Base-by-base conservation (phyloP, 1,139 yeast species). In the Scheffersomyces parashehatae region DNA sequence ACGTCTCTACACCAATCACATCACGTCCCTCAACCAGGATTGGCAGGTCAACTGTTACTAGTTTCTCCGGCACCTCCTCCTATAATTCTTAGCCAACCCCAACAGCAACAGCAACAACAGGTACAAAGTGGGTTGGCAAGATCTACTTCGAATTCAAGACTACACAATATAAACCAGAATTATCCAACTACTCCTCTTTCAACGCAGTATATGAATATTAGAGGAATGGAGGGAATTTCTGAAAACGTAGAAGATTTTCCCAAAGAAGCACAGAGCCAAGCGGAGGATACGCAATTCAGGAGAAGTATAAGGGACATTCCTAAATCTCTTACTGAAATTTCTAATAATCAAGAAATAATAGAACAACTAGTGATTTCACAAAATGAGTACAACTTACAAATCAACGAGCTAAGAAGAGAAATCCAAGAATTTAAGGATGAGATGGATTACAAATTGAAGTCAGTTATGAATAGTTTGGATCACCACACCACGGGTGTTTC, bases 331-430 rank as follows among this genome's bases (percentile, higher is more conserved):
- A 31, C 24, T 9, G 24, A 31, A 5, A 15, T 31, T 20, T 10
- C 35, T 3, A 31, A 31, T 31, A 31, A 31, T 13, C 35, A 31
- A 11, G 42, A 37, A 5, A 36, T 45, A 8, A 16, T 48, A 31
- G 45, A 41, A 35, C 40, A 36, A 32, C 33, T 45, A 28, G 38
- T 45, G 3, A 48, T 42, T 12, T 29, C 50, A 2, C 54, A 48
- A 36, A 40, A 41, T 20, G 39, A 40, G 26, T 15, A 38, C 28
- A 45, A 48, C 24, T 41, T 41, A 34, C 39, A 40, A 12, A 26
- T 51, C 7, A 26, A 16, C 20, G 42, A 36, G 28, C 34, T 51
- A 11, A 45, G 46, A 5, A 41, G 44, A 5, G 52, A 49, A 13
- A 30, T 52, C 36, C 44, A 40, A 10, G 45, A 39, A 16, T 44